Evolutionary conservation across 768 basidiomycete species (phyloP), one percentile per base, ranked within the genome.

Genomic region (Leccinum subtestaceum): DNA sequence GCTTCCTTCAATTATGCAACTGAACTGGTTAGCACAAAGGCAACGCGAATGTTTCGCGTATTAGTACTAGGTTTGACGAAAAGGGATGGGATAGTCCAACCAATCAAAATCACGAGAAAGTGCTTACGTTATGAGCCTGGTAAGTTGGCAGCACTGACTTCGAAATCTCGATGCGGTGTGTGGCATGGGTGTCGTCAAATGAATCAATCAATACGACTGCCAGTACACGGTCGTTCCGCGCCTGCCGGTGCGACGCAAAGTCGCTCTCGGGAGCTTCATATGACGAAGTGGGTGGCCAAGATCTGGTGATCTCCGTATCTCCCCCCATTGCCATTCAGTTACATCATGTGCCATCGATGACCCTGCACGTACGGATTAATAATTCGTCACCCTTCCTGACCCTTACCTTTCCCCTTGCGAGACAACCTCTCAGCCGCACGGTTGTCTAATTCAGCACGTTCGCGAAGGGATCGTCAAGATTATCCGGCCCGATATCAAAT

Each of bases 381-480:
- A 65, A 64, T 60, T 56, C 60, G 40, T 11, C 59, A 53, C 43
- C 43, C 43, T 45, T 45, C 43, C 43, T 45, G 5, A 11, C 43
- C 43, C 43, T 19, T 43, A 19, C n/a, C 40, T 10, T 45, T 45
- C 43, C 43, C 43, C 61, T 66, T 62, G 57, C 49, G 61, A 70
- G 53, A 46, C 19, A 21, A 21, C 61, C 10, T 51, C 60, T 58
- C 63, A 60, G 53, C 59, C 57, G 49, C 55, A 47, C 56, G 46
- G 31, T 58, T 68, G 63, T 60, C 68, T 56, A 61, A 65, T 61
- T 46, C 55, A 49, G 56, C 56, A 13, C 56, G 25, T 69, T 70
- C 70, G 67, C 65, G 68, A 70, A 68, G 71, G 59, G 70, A 71
- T 71, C 69, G 71, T 67, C 71, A 71, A 62, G 69, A 58, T 61